Percentiles rank a stretch among this genome's conserved stretches.
phyloP scores from a whole-genome alignment of 495 filamentous ascomycete genomes.

The Aspergillus bertholletiae region DNA sequence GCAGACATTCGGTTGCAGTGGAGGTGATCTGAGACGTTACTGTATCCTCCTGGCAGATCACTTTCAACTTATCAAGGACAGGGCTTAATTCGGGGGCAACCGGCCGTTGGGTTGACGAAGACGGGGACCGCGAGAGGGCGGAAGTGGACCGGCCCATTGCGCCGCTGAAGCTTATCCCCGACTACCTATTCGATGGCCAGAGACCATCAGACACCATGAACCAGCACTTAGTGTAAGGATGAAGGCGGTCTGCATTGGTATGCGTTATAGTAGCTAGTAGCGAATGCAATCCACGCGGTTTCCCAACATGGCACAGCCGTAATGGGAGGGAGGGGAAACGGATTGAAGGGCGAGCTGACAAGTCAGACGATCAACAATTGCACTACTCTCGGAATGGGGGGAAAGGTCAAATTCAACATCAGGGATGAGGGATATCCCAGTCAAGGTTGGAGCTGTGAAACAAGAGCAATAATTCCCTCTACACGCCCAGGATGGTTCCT shows the following conservation, averaged over 20 bases:
- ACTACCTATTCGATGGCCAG: constrained; percentile 32
- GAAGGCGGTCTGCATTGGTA: constrained; percentile 43
- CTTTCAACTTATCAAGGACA: constrained; percentile 52
- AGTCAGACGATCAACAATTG: constrained; percentile 20
- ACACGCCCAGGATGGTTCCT: background rate
- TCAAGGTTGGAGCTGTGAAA: background rate
- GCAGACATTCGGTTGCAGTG: constrained; percentile 36
- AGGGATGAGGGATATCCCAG: background rate
- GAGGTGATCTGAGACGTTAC: constrained; percentile 27
- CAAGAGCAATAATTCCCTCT: background rate
- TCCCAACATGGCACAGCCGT: constrained; percentile 14
- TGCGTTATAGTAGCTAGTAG: constrained; percentile 14
- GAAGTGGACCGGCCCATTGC: constrained; percentile 41
- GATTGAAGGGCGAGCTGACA: constrained; percentile 4
- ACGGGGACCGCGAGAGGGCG: constrained; percentile 59
- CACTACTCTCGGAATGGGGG: background rate
- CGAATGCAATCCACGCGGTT: constrained; percentile 10
- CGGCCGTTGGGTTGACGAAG: constrained; percentile 54
- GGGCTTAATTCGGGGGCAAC: constrained; percentile 54
- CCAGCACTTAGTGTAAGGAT: constrained; percentile 28
- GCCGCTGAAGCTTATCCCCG: constrained; percentile 38
- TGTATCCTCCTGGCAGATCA: constrained; percentile 19
- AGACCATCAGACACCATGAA: constrained; percentile 42
- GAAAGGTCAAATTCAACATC: background rate
- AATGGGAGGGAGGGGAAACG: constrained; percentile 9